Conservation (phyloP, 805 yeast species). For the Saturnispora serradocipensis region DNA sequence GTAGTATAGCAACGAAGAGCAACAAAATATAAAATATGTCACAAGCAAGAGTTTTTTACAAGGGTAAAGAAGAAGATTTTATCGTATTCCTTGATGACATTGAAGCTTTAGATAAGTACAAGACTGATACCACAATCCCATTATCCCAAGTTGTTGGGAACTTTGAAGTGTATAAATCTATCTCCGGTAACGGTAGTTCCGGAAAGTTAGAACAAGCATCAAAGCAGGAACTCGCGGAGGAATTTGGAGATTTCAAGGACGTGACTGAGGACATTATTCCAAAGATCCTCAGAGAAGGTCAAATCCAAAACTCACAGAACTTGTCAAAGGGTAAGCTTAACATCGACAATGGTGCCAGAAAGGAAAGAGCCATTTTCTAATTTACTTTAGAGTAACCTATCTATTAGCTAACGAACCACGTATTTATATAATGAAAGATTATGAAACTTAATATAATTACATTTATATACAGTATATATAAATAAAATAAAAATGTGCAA, state of each 20-base stretch:
- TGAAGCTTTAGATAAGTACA: conserved; percentile 39
- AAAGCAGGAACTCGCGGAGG: conserved; percentile 49
- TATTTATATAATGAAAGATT: not conserved
- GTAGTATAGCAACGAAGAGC: not conserved
- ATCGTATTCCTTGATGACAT: conserved; percentile 52
- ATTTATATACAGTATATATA: too few species aligned
- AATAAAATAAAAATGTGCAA: too few species aligned
- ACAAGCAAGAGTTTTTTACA: conserved; percentile 48
- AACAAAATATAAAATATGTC: not conserved
- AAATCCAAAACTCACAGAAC: conserved; percentile 29
- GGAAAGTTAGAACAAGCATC: conserved; percentile 71
- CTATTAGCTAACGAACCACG: not conserved
- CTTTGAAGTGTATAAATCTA: conserved; percentile 55
- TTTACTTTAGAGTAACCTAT: not conserved
- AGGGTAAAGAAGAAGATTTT: conserved; percentile 58
- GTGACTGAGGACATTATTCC: conserved; percentile 47
- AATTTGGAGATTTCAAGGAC: conserved; percentile 50
- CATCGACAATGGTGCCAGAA: conserved; percentile 6
- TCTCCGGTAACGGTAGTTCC: conserved; percentile 52
- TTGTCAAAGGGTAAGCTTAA: not conserved
- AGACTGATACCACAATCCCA: conserved; percentile 45
- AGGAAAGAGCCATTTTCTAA: not conserved
- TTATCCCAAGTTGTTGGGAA: conserved; percentile 52
- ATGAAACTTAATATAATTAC: not conserved
- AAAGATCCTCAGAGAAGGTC: conserved; percentile 52